These are phyloP conservation scores for Lecanosticta acicola DNA, from an alignment of 2,329 filamentous ascomycete genomes.

Conservation along the genomic window DNA sequence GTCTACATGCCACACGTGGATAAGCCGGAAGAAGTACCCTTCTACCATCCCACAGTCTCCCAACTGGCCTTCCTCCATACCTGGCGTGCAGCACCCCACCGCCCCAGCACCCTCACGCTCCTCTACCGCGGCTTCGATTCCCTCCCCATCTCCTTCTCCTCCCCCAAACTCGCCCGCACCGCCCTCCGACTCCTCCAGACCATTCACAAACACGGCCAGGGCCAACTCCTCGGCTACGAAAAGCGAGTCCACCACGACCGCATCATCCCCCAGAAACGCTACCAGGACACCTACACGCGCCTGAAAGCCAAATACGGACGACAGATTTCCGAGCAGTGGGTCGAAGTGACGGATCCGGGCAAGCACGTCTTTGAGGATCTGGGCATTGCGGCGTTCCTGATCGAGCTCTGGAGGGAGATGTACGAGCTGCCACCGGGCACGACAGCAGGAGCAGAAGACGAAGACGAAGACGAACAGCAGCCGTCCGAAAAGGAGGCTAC, in stretches of 20 bases:
- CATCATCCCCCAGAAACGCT: slow-evolving; percentile 66
- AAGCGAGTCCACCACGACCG: slow-evolving; percentile 82
- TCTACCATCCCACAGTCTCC: slow-evolving; percentile 76
- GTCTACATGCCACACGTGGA: slow-evolving; percentile 72
- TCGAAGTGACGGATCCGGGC: slow-evolving; percentile 74
- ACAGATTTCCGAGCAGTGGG: slow-evolving; percentile 67
- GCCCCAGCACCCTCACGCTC: slow-evolving; percentile 8
- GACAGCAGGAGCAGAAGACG: background rate
- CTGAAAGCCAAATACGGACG: slow-evolving; percentile 77
- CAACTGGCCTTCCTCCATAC: slow-evolving; percentile 72
- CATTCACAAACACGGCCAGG: slow-evolving; percentile 68
- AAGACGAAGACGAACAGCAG: background rate
- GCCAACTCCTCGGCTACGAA: slow-evolving; percentile 59
- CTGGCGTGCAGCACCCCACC: slow-evolving; percentile 40
- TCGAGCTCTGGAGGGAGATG: slow-evolving; percentile 85
- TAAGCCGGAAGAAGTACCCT: slow-evolving; percentile 62
- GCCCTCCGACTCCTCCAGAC: slow-evolving; percentile 63
- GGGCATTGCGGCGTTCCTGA: slow-evolving; percentile 81
- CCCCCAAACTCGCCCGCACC: slow-evolving; percentile 56
- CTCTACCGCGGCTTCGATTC: slow-evolving; percentile 29
- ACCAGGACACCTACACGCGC: slow-evolving; percentile 75
- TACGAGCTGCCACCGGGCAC: slow-evolving; percentile 47
- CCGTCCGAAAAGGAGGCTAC: background rate
- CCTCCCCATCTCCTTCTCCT: slow-evolving; percentile 46
- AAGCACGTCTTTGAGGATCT: slow-evolving; percentile 97